Conservation (phyloP, 2,329 filamentous ascomycete species). For the Venturia aucupariae region DNA sequence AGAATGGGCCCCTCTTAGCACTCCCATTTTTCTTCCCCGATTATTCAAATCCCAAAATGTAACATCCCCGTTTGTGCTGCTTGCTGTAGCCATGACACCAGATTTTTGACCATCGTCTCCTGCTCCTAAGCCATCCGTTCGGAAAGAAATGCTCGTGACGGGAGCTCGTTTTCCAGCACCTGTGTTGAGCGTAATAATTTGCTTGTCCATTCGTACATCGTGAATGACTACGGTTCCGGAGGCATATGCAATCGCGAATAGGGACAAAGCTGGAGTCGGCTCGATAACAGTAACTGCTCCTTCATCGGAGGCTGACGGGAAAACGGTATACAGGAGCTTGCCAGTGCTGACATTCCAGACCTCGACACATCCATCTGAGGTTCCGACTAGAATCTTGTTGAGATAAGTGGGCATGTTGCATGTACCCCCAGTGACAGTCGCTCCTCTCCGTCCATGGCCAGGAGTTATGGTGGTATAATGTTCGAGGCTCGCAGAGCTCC, state of each 20-base stretch:
- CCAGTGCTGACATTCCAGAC: constrained; percentile 95
- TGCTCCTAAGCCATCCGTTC: constrained; percentile 79
- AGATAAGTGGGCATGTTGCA: constrained; percentile 82
- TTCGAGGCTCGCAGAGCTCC: constrained; percentile 74
- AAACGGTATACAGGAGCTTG: constrained; percentile 82
- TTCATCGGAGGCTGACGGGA: constrained; percentile 61
- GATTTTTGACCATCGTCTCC: constrained; percentile 73
- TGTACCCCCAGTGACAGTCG: constrained; percentile 52
- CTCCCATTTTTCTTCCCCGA: constrained; percentile 75
- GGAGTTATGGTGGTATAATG: constrained; percentile 77
- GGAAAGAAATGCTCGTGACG: constrained; percentile 78
- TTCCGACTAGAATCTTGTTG: constrained; percentile 90
- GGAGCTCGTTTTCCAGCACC: constrained; percentile 52
- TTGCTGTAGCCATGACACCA: constrained; percentile 91
- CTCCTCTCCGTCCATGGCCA: constrained; percentile 49
- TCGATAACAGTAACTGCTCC: constrained; percentile 83
- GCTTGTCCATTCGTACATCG: constrained; percentile 70
- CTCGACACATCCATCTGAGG: constrained; percentile 80
- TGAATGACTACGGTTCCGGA: constrained; percentile 71
- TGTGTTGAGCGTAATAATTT: constrained; percentile 59
- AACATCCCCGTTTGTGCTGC: constrained; percentile 69
- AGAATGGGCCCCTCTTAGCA: constrained; percentile 81
- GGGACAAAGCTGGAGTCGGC: constrained; percentile 71
- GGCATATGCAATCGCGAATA: constrained; percentile 81
- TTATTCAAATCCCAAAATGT: constrained; percentile 95